Base-by-base conservation (phyloP, 176 grass and related monocot genomes). In the Otatea glauca region DNA sequence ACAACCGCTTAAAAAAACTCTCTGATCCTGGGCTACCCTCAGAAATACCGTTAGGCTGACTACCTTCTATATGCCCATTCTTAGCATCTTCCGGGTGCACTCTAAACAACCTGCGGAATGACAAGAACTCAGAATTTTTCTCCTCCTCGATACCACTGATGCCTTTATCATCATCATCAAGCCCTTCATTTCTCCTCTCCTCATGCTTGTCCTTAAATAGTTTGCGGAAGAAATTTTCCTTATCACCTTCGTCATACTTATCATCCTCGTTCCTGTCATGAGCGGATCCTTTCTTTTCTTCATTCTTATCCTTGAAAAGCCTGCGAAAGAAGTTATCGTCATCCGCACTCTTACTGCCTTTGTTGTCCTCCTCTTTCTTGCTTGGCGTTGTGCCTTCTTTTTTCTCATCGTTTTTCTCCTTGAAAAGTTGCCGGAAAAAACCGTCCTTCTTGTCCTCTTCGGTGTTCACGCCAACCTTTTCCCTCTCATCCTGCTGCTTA, bases 291-390 rank as follows among this genome's bases (percentile, higher is more conserved):
- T 92, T 97, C 83, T 88, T 94, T 64, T 92, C 95, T 86, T 99
- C 96, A 91, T 86, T 90, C 68, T 99, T 99, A 71, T 99, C 96
- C 88, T 99, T 99, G 80, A 99, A 99, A 92, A 99, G 81, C 77
- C 96, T 85, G 23, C 87, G 88, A 42, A 99, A 99, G 76, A 99
- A 89, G 85, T 88, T 96, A 35, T 86, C 91, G 12, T 97, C 94
- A 6, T 97, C 91, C 62, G 65, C 35, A 56, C 72, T 90, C 72
- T 68, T 93, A 72, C 72, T 86, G 29, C 77, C 72, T 68, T 71
- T 91, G 5, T 82, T 66, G 5, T 85, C 83, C 5, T 90, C 77
- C 54, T 95, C 96, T 86, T 88, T 89, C 82, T 70, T 92, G 74
- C 50, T 73, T 63, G 64, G 76, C 0, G 66, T 74, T 38, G 37